Conservation (phyloP, 164 flowering plant genomes). For the Stephania japonica region DNA sequence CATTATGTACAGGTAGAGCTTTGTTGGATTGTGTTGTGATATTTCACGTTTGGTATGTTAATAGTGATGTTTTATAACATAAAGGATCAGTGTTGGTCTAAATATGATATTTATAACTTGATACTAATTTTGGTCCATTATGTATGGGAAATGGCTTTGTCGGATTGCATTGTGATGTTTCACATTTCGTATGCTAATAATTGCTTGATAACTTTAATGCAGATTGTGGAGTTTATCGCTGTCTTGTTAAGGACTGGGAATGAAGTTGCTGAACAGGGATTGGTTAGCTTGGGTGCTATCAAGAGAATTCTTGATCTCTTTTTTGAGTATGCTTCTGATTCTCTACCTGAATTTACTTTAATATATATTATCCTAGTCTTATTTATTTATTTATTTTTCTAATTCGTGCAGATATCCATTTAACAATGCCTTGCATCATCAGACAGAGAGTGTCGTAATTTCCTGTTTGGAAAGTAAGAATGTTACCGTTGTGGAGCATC, state of each 20-base stretch:
- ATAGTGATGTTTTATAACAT: too few species aligned
- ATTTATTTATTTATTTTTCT: conserved; percentile 1
- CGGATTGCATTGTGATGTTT: too few species aligned
- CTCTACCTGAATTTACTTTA: background rate
- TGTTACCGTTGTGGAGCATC: conserved; percentile 51
- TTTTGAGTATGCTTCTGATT: conserved; percentile 58
- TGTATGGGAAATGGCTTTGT: too few species aligned
- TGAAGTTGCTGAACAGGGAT: conserved; percentile 73
- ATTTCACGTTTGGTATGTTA: too few species aligned
- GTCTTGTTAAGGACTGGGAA: conserved; percentile 57
- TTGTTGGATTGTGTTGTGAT: too few species aligned
- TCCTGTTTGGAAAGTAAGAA: conserved; percentile 87
- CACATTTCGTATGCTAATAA: too few species aligned
- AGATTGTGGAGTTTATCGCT: conserved; percentile 88
- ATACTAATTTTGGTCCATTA: too few species aligned
- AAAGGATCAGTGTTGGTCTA: too few species aligned
- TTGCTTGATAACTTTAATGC: conserved; percentile 5
- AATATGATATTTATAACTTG: too few species aligned
- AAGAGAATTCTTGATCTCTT: conserved; percentile 62
- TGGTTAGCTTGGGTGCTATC: conserved; percentile 70
- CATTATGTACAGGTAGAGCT: too few species aligned
- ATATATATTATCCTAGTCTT: background rate
- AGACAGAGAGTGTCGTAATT: conserved; percentile 72
- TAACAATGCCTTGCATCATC: conserved; percentile 88
- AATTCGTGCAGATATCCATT: conserved; percentile 73